Evolutionary conservation across 495 filamentous ascomycete genomes (phyloP), one percentile per base, ranked within the genome.

Genomic region (Podospora bellae-mahoneyi): DNA sequence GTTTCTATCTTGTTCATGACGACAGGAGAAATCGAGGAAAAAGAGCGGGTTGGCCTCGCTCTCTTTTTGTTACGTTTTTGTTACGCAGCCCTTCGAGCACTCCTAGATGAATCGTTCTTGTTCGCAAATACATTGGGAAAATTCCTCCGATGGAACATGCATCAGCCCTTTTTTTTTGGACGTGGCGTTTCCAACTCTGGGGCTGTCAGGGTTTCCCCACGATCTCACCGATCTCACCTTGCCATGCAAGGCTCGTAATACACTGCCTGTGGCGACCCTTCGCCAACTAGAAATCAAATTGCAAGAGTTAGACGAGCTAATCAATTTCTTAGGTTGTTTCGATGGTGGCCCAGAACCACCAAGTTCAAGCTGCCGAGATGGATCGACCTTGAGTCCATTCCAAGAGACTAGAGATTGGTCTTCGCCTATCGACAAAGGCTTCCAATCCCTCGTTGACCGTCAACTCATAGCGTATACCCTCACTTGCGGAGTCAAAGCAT

Each of bases 141-240:
- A 48, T 13, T 48, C 39, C 39, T 48, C 39, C 39, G 39, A 48
- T 10, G 15, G 39, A 16, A 48, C 13, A 48, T 48, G 39, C 39
- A 48, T 10, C 39, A 48, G 9, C 7, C 7, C 39, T 48, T 48
- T 48, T 48, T 48, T 48, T 48, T 10, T 48, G 39, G 39, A 48
- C 15, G 39, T 48, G 39, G 39, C 39, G 7, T 48, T 48, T 48
- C 39, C 39, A 48, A 10, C 13, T 19, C 63, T 64, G 53, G 39
- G 44, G 39, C 26, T 48, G 10, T 59, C 57, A 75, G 69, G 69
- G 69, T 66, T 75, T 75, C 73, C 69, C 73, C 73, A 71, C 73
- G 71, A 66, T 71, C 69, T 68, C 39, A 69, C 65, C 23, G 67
- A 63, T 63, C 61, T 58, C 18, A 58, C 55, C 55, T 58, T 62